Evolutionary conservation across 1,139 yeast species (phyloP).

Genomic region (Yamadazyma pseudoaaseri): DNA sequence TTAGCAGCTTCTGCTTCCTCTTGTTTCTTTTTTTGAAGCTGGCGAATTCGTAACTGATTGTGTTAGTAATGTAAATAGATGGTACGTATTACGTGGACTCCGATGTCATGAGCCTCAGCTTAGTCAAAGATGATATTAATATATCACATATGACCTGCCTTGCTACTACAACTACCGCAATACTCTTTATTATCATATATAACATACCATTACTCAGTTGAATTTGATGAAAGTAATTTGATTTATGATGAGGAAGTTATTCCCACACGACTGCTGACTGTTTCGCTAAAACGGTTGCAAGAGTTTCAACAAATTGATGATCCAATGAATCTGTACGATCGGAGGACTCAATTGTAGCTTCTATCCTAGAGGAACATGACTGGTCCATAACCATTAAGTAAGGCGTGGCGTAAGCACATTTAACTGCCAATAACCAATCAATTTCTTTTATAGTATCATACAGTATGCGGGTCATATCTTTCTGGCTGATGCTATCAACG

Average conservation of each 20-base stretch:
- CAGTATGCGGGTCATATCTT: neutral
- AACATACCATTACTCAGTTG: too few relatives aligned
- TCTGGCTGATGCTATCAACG: neutral
- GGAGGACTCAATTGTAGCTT: neutral
- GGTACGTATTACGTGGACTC: too few relatives aligned
- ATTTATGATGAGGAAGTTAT: too few relatives aligned
- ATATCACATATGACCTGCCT: too few relatives aligned
- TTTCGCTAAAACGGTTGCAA: neutral
- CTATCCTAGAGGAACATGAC: constrained; percentile 3
- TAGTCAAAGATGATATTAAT: too few relatives aligned
- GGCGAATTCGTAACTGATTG: constrained; percentile 53
- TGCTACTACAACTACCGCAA: too few relatives aligned
- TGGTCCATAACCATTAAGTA: constrained; percentile 8
- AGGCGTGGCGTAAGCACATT: constrained; percentile 20
- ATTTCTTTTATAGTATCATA: constrained; percentile 8
- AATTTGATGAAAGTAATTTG: too few relatives aligned
- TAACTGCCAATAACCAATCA: constrained; percentile 23
- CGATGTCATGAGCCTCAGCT: too few relatives aligned
- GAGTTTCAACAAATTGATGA: neutral
- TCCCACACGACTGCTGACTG: too few relatives aligned
- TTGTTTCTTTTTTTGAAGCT: constrained; percentile 57
- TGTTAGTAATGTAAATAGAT: too few relatives aligned
- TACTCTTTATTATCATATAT: too few relatives aligned
- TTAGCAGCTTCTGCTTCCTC: constrained; percentile 31
- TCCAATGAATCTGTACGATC: neutral